Evolutionary conservation across 495 filamentous ascomycete genomes (phyloP), one percentile per base, ranked within the genome.

Genomic region (Staphylotrichum tortipilum): DNA sequence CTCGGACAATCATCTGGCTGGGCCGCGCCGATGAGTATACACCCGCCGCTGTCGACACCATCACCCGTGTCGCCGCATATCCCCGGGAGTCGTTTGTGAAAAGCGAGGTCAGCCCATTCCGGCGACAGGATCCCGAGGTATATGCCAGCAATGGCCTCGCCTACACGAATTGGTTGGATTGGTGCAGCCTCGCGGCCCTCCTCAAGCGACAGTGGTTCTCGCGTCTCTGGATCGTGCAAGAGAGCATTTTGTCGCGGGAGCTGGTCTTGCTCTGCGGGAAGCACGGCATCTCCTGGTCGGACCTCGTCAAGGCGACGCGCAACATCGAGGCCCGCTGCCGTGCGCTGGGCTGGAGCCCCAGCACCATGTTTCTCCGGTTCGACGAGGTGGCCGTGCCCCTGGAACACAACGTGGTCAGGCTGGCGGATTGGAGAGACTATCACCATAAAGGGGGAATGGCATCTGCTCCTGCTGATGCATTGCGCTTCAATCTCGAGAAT

Each of bases 1-100:
- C 45, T 8, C 29, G 45, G 29, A 63, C 67, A 17, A 34, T 60
- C 18, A 53, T 63, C 26, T 72, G 69, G 69, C 54, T 72, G 38
- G 68, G 68, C 3, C 33, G 39, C 29, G 45, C 24, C 17, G 52
- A 54, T 12, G 12, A 50, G 23, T 50, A 36, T 10, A 42, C 48
- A 3, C 2, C 14, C 3, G 39, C 39, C 22, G 48, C 48, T 4
- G 48, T 17, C 4, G 22, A 36, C 2, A 44, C 48, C 9, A 44
- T 50, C 19, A n/a, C 12, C 6, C 44, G 23, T n/a, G 19, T 50
- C 1, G 39, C 48, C 1, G 33, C 33, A 6, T 47, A 47, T 21
- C 44, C 44, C 7, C 18, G 9, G 7, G 24, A 38, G 3, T 22
- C 24, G 1, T 47, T 47, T 21, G 34, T 29, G 2, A 14, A 38